Evolutionary conservation across 2,329 filamentous ascomycete species (phyloP), one percentile per base, ranked within the genome.

Genomic region (Aureobasidium sp.): DNA sequence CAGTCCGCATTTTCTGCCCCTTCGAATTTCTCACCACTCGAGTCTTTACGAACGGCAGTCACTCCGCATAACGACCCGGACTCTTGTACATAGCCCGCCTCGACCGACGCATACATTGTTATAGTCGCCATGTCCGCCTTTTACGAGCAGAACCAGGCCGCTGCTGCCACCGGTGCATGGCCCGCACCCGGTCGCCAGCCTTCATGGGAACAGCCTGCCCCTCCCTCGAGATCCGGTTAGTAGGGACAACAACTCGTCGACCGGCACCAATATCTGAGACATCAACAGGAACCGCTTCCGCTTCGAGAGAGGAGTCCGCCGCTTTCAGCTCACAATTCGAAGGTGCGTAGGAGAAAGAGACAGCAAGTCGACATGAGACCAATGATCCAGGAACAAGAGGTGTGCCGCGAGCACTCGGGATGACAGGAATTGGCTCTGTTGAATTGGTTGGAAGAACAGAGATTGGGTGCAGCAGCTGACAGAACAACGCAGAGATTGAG

Each of bases 311-410:
- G 67, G 90, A 95, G 64, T 82, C 84, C 63, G 79, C 82, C 71
- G 91, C 91, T 64, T 96, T 96, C 74, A 86, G 85, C 68, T 87
- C 89, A 73, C 91, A 96, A 77, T 88, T 96, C 75, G 91, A 96
- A 79, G 90, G 90, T 94, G 87, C 75, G 88, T 84, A 59, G 41
- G 57, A 39, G 23, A 50, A 60, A 42, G 15, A 46, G 29, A 47
- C 15, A 8, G 27, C 42, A 17, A 39, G 9, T 32, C 55, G 26
- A 46, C 23, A 37, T 7, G 42, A 29, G 42, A 17, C 42, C 42
- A 48, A 37, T 58, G 10, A 2, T 12, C 17, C 17, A 10, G 55
- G 55, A 39, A n/a, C 20, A 58, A n/a, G 53, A 36, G 27, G 29
- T 34, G 41, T 20, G 34, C 5, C 5, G 20, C 20, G 20, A 55